Base-by-base conservation (phyloP, 208 protist genomes). In the Leishmania tarentolae region DNA sequence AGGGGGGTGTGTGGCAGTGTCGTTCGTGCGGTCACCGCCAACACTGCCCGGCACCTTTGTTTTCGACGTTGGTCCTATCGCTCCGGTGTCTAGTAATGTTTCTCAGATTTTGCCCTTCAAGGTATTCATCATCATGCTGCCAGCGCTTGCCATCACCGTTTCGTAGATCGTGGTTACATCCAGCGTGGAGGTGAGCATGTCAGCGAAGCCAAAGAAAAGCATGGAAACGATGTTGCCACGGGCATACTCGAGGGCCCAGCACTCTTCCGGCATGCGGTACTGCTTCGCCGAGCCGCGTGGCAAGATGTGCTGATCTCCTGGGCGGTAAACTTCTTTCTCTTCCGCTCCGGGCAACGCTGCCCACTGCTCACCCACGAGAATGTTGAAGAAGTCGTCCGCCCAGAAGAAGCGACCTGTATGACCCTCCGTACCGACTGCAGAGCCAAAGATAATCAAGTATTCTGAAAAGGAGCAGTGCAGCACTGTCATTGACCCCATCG, bases 381-480 rank as follows among this genome's bases (percentile, higher is more conserved):
- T 97, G 63, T 87, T 98, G 85, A 98, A 98, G 82, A 92, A 98
- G 81, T 97, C 93, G 50, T 96, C 94, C 21, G 92, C 91, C 79
- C 93, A 91, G 71, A 87, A 90, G 81, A 92, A 93, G 46, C 95
- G 93, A 69, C 96, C 96, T 21, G 91, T 93, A 93, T 98, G 93
- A 40, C 95, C 96, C 79, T 98, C 92, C 7, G 96, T 98, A 37
- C 96, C 95, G 21, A 95, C 85, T 8, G 92, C 63, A 2, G 95
- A 94, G 71, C 95, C 96, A 79, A 98, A 98, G 75, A 98, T 96
- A 78, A 98, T 98, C 71, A 98, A 68, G 89, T 98, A 98, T 90
- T 98, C 94, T 21, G 94, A 95, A 80, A 98, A 90, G 78, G 96
- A 98, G 86, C 87, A 92, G 84, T 97, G 94, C 70, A 97, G 90